Percentiles rank a stretch among this genome's conserved stretches.
Evolutionary conservation across 1,284 basidiomycete species (phyloP).

Genomic region (Schizophyllum amplum): DNA sequence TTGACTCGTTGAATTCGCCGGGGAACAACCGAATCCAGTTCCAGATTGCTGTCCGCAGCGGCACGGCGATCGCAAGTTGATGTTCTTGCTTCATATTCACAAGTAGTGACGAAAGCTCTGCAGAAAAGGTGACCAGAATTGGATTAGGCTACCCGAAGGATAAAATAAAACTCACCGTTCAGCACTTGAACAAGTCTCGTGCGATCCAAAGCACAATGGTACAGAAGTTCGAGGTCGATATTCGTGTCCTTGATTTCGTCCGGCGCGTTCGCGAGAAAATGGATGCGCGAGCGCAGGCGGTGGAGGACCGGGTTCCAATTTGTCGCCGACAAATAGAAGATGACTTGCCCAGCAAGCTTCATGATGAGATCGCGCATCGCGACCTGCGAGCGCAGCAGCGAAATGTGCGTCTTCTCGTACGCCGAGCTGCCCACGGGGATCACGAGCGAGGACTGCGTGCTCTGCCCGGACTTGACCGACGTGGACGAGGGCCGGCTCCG

Average conservation of each 20-base stretch:
- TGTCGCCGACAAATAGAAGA: constrained; percentile 84
- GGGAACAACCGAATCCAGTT: constrained; percentile 87
- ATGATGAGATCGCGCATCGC: constrained; percentile 56
- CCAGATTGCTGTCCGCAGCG: constrained; percentile 81
- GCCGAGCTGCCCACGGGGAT: constrained; percentile 35
- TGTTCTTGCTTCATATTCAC: constrained; percentile 77
- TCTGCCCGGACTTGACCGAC: constrained; percentile 35
- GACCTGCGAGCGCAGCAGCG: constrained; percentile 46
- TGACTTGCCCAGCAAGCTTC: constrained; percentile 68
- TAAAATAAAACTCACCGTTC: constrained; percentile 38
- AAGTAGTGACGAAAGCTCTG: constrained; percentile 78
- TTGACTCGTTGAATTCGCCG: constrained; percentile 70
- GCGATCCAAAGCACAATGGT: constrained; percentile 63
- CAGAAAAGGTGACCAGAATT: constrained; percentile 6
- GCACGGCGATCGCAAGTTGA: constrained; percentile 65
- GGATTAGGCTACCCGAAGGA: constrained; percentile 1
- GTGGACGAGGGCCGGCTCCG: constrained; percentile 33
- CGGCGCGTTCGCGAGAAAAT: constrained; percentile 44
- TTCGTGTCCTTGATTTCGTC: constrained; percentile 29
- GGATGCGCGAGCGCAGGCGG: constrained; percentile 69
- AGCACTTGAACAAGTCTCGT: constrained; percentile 57
- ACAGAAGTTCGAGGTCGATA: constrained; percentile 64
- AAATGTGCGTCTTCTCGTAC: constrained; percentile 64
- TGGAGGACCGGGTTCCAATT: constrained; percentile 83
- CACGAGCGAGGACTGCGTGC: constrained; percentile 30